These are phyloP conservation scores for Paramecium tetraurelia DNA, from an alignment of 73 alveolate species.

Conservation along the genomic window DNA sequence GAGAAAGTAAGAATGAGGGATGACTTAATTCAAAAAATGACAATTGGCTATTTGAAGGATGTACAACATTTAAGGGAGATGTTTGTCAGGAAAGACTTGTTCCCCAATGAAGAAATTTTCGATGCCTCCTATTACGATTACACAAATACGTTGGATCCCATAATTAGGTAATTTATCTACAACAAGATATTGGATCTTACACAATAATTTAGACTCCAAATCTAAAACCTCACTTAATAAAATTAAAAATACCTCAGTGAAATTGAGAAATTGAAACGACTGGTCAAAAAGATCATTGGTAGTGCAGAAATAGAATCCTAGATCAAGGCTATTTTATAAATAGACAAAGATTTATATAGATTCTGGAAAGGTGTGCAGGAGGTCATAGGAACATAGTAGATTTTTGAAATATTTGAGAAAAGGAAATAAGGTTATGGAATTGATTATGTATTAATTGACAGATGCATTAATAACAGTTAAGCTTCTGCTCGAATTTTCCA, in stretches of 20 bases:
- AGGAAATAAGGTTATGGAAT: conserved; percentile 18
- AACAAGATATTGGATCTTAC: not conserved
- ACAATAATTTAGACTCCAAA: not conserved
- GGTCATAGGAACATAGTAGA: not conserved
- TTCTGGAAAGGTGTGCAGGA: conserved; percentile 5
- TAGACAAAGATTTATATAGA: conserved; percentile 23
- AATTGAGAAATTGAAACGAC: not conserved
- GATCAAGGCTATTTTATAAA: not conserved
- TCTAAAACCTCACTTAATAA: not conserved
- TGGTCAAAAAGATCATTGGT: not conserved
- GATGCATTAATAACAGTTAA: not conserved
- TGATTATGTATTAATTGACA: not conserved
- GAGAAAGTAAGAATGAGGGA: not conserved
- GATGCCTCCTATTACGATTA: conserved; percentile 20
- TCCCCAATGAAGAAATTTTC: not conserved
- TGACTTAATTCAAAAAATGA: conserved; percentile 2
- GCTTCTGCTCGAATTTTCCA: not conserved
- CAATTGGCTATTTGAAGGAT: conserved; percentile 32
- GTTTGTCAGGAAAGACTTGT: conserved; percentile 6
- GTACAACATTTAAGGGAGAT: conserved; percentile 30
- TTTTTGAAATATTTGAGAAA: conserved; percentile 14
- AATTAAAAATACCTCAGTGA: not conserved
- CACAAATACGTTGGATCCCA: not conserved
- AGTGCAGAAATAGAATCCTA: not conserved
- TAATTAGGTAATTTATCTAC: not conserved